Percentiles rank a stretch among this genome's conserved stretches.
phyloP scores from a whole-genome alignment of 2,329 filamentous ascomycete genomes.

The Bipolaris oryzae region DNA sequence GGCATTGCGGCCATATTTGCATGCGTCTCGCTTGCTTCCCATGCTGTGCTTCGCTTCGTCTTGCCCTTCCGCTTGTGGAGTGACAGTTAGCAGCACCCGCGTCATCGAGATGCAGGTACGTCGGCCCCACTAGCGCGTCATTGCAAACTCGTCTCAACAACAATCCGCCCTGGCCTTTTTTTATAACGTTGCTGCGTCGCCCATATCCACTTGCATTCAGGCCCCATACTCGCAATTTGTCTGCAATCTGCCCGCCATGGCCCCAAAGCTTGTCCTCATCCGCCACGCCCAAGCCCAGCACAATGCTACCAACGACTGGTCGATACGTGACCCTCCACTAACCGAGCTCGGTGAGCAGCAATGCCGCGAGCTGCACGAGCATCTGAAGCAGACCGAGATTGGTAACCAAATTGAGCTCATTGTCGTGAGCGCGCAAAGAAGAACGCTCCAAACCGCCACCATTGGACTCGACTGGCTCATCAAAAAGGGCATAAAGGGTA shows the following conservation, averaged over 20 bases:
- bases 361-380: conserved; percentile 48
- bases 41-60: neutral
- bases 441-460: conserved; percentile 69
- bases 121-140: conserved; percentile 25
- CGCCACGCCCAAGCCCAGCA: conserved; percentile 55
- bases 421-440: conserved; percentile 67
- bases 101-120: conserved; percentile 25
- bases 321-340: conserved; percentile 51
- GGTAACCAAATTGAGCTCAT: conserved; percentile 59
- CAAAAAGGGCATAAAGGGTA: conserved; percentile 50
- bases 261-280: conserved; percentile 55
- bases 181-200: neutral
- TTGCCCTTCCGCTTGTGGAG: conserved; percentile 4
- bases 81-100: conserved; percentile 8
- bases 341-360: conserved; percentile 52
- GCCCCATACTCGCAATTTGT: neutral
- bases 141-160: conserved; percentile 10
- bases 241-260: conserved; percentile 35
- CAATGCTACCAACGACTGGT: conserved; percentile 51
- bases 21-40: conserved; percentile 3
- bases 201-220: neutral
- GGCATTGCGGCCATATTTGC: conserved; percentile 2
- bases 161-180: conserved; percentile 3
- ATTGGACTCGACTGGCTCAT: conserved; percentile 65
- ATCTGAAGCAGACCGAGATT: conserved; percentile 46